Evolutionary conservation across 1,284 basidiomycete species (phyloP), one percentile per base, ranked within the genome.

Genomic region (Trametes polyzona): DNA sequence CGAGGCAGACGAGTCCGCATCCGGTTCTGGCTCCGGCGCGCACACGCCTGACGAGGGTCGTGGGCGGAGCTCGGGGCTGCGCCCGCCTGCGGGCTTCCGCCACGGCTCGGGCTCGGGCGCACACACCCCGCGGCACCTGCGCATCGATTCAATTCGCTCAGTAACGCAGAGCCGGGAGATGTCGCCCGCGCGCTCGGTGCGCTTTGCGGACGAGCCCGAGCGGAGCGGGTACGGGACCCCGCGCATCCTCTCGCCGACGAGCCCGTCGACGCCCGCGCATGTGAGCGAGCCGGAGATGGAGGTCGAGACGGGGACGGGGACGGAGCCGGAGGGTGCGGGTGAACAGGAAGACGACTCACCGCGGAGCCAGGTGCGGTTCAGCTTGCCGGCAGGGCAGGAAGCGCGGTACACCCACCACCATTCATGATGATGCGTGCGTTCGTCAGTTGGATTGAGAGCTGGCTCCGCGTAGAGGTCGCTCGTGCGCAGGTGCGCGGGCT

Each of bases 101-200:
- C 55, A 30, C 16, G 57, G 33, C 41, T 58, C 62, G 14, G 57
- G 33, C 41, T 58, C 62, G 14, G 62, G 59, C 26, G 40, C 61
- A 33, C 55, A 61, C 29, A 65, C 61, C 19, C 59, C 65, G 10
- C 57, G 63, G n/a, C 70, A 71, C 50, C 47, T 62, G 63, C 61
- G 74, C 73, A 56, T 72, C 69, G 62, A 73, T 70, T 64, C 69
- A 67, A 59, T 75, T 68, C 58, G 73, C 64, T 51, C 67, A 50
- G 24, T 62, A 19, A 63, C 71, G 44, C 64, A 61, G 37, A 52
- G 59, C 19, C 70, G 81, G 39, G 81, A 82, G 26, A 72, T 68
- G 41, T 82, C 81, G 21, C 83, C 81, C 0, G 73, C 80, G 46
- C 73, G 81, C 19, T 82, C 79, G 39, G 75, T 83, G 44, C 70